These are phyloP conservation scores for Chrysoporthe cubensis DNA, from an alignment of 2,329 filamentous ascomycete species.

Conservation along the genomic window DNA sequence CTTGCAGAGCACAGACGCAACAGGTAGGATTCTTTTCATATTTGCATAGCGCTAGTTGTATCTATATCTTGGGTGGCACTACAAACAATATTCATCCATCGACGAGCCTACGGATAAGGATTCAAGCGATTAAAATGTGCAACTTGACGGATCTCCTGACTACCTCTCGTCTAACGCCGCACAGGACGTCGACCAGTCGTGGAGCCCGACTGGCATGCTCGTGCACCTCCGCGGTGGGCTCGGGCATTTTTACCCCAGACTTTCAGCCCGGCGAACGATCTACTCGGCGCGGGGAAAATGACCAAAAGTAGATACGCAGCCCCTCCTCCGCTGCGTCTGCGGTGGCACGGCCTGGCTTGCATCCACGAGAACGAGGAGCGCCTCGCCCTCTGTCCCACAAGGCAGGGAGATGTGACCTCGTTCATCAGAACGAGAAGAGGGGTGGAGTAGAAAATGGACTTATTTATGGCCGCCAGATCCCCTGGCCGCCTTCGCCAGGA, in stretches of 20 bases:
- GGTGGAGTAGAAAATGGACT: too few species aligned
- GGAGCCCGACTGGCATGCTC: neutral
- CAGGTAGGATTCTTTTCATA: too few species aligned
- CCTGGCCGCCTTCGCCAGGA: too few species aligned
- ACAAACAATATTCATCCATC: too few species aligned
- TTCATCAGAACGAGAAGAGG: neutral
- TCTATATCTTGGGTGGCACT: too few species aligned
- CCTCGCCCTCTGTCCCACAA: neutral
- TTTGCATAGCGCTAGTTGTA: too few species aligned
- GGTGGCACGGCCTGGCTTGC: neutral
- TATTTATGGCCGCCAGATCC: too few species aligned
- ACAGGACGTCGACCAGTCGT: neutral
- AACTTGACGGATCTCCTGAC: accelerated
- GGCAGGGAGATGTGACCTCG: neutral
- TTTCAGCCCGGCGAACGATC: neutral
- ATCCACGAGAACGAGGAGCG: neutral
- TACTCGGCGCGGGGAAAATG: neutral
- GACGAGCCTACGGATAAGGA: too few species aligned
- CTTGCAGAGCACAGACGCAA: too few species aligned
- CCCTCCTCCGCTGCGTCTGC: neutral
- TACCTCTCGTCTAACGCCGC: neutral
- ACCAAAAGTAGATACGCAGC: slow-evolving; percentile 2
- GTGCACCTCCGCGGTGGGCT: neutral
- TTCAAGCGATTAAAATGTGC: too few species aligned
- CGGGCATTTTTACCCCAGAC: slow-evolving; percentile 12